phyloP scores from a whole-genome alignment of 371 early-diverging fungal species.

The Zychaea mexicana region DNA sequence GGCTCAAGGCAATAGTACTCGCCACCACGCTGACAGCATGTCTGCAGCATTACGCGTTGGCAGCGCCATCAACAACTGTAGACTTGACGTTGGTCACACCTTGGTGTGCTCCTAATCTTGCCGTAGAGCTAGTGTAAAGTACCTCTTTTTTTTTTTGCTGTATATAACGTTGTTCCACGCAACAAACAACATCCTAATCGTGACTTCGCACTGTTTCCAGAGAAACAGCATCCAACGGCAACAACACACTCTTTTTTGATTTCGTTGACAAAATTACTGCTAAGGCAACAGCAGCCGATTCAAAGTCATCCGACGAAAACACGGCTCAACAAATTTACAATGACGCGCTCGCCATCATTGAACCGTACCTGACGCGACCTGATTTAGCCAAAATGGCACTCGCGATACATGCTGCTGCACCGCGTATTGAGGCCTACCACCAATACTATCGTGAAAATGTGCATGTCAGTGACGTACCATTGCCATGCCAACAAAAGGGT shows the following conservation, averaged over 20 bases:
- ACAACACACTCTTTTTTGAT: slow-evolving; percentile 61
- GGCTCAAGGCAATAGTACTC: neutral
- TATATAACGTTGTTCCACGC: neutral
- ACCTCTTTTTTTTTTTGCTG: neutral
- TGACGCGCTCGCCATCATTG: slow-evolving; percentile 38
- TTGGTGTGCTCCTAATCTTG: slow-evolving; percentile 59
- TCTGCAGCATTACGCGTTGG: neutral
- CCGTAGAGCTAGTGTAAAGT: slow-evolving; percentile 67
- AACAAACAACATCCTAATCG: neutral
- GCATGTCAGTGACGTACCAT: slow-evolving; percentile 39
- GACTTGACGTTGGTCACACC: slow-evolving; percentile 56
- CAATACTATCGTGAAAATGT: slow-evolving; percentile 74
- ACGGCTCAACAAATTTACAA: slow-evolving; percentile 49
- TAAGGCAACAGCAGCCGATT: slow-evolving; percentile 1
- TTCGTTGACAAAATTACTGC: slow-evolving; percentile 55
- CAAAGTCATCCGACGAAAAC: slow-evolving; percentile 20
- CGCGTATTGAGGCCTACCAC: slow-evolving; percentile 79
- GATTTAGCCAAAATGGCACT: slow-evolving; percentile 58
- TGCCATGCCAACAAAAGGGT: no score
- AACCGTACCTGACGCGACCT: slow-evolving; percentile 21
- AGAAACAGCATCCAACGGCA: slow-evolving; percentile 65
- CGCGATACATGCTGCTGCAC: slow-evolving; percentile 71
- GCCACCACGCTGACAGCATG: neutral
- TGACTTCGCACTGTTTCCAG: slow-evolving; percentile 25
- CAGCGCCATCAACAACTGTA: slow-evolving; percentile 50